Percentiles rank a stretch among this genome's conserved stretches.
These are phyloP conservation scores for Cytospora paraplurivora DNA, from an alignment of 2,329 filamentous ascomycete genomes.

Conservation along the genomic window DNA sequence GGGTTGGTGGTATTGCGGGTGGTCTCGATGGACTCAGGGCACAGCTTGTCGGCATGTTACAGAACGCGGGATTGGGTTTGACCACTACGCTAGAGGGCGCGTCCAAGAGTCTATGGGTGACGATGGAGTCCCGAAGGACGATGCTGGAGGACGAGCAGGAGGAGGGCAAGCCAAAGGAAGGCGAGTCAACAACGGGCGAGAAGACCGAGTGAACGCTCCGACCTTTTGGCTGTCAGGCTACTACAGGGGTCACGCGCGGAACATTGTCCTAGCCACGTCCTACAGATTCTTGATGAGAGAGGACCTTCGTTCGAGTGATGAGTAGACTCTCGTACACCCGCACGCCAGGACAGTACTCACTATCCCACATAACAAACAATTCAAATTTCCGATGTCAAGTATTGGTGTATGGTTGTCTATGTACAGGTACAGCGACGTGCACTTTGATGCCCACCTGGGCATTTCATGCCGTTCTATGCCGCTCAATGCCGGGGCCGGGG, in stretches of 20 bases:
- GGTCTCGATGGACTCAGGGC: slow-evolving; percentile 78
- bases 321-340: too few relatives aligned
- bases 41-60: slow-evolving; percentile 79
- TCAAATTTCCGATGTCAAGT: too few relatives aligned
- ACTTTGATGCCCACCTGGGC: too few relatives aligned
- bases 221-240: neutral
- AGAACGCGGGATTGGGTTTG: slow-evolving; percentile 76
- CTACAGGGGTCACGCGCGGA: neutral
- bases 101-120: slow-evolving; percentile 80
- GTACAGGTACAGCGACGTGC: too few relatives aligned
- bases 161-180: slow-evolving; percentile 37
- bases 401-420: too few relatives aligned
- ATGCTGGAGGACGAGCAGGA: slow-evolving; percentile 75
- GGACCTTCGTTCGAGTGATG: too few relatives aligned
- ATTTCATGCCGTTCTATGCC: too few relatives aligned
- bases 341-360: too few relatives aligned
- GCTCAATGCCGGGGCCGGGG: too few relatives aligned
- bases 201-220: slow-evolving; percentile 32
- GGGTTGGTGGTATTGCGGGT: slow-evolving; percentile 74
- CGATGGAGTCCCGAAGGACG: slow-evolving; percentile 77
- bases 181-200: slow-evolving; percentile 4
- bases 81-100: slow-evolving; percentile 79
- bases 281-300: too few relatives aligned
- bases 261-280: neutral
- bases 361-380: too few relatives aligned